Percentiles rank a stretch among this genome's conserved stretches.
Evolutionary conservation across 2,329 filamentous ascomycete species (phyloP).

Genomic region (Aaosphaeria pasadenensis): DNA sequence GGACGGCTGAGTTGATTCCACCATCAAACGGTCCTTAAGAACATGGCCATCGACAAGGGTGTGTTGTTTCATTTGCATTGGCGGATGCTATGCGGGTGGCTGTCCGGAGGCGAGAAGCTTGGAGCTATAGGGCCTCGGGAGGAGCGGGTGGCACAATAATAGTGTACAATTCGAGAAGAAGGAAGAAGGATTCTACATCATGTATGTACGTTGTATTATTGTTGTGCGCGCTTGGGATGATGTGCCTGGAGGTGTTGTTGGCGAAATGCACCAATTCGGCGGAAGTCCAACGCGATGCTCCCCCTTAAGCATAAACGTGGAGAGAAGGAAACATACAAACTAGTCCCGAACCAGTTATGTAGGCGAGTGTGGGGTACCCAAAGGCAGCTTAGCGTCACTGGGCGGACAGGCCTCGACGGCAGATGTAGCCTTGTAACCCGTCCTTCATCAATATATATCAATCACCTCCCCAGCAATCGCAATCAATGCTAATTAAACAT

Average conservation of each 20-base stretch:
- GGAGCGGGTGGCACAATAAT: not conserved
- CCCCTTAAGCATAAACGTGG: constrained; percentile 2
- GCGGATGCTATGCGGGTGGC: not conserved
- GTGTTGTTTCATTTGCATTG: constrained; percentile 14
- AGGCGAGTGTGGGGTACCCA: constrained; percentile 24
- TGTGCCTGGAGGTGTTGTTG: not conserved
- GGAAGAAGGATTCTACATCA: too few species aligned
- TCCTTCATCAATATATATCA: constrained; percentile 37
- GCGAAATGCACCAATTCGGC: constrained; percentile 1
- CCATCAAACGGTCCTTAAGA: constrained; percentile 8
- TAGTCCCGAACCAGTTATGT: constrained; percentile 11
- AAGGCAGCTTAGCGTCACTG: constrained; percentile 11
- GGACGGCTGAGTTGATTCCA: constrained; percentile 21
- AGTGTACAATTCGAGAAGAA: too few species aligned
- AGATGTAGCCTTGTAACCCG: constrained; percentile 25
- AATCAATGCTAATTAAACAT: constrained; percentile 29
- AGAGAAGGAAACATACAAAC: constrained; percentile 1
- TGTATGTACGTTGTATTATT: not conserved
- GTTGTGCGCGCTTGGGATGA: not conserved
- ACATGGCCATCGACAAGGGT: constrained; percentile 14
- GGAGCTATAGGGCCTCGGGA: not conserved
- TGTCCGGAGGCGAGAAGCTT: constrained; percentile 2
- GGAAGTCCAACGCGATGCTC: constrained; percentile 11
- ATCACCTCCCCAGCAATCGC: constrained; percentile 23
- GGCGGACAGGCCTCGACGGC: constrained; percentile 15